phyloP scores from a whole-genome alignment of 345 rosid species.

The Salix viminalis region DNA sequence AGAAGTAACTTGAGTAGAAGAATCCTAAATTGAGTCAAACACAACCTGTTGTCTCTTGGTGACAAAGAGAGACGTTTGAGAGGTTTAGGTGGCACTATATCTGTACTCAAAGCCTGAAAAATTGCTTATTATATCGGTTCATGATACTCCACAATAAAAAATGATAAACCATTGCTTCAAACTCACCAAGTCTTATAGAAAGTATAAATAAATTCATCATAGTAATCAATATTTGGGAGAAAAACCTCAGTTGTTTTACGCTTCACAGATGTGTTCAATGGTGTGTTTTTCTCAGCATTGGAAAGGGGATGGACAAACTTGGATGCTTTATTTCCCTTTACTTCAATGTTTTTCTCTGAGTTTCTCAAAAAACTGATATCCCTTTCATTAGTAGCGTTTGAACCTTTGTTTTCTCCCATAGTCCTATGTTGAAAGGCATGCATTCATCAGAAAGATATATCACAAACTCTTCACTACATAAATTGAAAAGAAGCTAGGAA shows the following conservation, averaged over 20 bases:
- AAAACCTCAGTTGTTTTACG: slow-evolving; percentile 63
- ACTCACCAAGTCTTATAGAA: background rate
- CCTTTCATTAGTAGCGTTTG: slow-evolving; percentile 24
- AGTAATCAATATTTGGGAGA: background rate
- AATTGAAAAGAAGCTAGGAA: slow-evolving; percentile 3
- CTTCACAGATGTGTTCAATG: slow-evolving; percentile 47
- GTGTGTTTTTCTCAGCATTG: slow-evolving; percentile 30
- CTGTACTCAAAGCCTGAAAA: slow-evolving; percentile 47
- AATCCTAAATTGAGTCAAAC: background rate
- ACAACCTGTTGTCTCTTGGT: slow-evolving; percentile 63
- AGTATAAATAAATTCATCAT: background rate
- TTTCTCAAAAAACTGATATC: slow-evolving; percentile 28
- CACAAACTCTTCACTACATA: slow-evolving; percentile 1
- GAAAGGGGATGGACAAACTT: slow-evolving; percentile 25
- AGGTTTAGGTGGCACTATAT: slow-evolving; percentile 32
- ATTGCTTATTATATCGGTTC: background rate
- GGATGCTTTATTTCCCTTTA: slow-evolving; percentile 19
- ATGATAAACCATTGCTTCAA: slow-evolving; percentile 6
- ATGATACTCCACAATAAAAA: background rate
- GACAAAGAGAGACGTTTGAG: slow-evolving; percentile 54
- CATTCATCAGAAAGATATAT: background rate
- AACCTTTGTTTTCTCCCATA: slow-evolving; percentile 32
- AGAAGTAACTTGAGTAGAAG: slow-evolving; percentile 2
- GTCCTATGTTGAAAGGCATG: slow-evolving; percentile 38
- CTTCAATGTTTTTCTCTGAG: slow-evolving; percentile 33